These are phyloP conservation scores for Primulina huaijiensis DNA, from an alignment of 257 asterid genomes.

Conservation along the genomic window DNA sequence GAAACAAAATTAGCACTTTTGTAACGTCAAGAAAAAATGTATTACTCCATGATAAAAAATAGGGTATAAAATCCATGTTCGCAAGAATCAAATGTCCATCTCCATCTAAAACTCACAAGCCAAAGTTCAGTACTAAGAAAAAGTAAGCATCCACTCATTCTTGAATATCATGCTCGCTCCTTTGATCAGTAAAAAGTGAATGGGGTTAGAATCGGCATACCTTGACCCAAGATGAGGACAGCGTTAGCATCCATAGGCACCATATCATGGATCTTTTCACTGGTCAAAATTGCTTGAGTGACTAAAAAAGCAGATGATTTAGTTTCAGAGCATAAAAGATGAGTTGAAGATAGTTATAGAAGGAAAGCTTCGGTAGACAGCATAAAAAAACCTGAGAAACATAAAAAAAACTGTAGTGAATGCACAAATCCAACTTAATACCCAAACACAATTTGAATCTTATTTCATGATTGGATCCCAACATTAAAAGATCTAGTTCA, in stretches of 20 bases:
- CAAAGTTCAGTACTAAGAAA: background rate
- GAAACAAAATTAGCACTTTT: background rate
- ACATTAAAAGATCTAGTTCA: background rate
- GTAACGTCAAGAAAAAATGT: slow-evolving; percentile 4
- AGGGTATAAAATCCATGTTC: background rate
- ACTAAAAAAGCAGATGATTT: slow-evolving; percentile 33
- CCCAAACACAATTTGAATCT: background rate
- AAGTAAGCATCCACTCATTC: background rate
- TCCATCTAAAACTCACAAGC: background rate
- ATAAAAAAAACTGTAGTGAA: background rate
- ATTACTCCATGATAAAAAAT: slow-evolving; percentile 1
- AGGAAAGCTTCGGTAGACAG: background rate
- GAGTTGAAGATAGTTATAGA: background rate
- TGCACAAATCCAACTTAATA: background rate
- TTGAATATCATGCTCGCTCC: slow-evolving; percentile 15
- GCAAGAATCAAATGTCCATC: background rate
- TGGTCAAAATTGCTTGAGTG: slow-evolving; percentile 56
- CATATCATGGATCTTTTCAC: slow-evolving; percentile 75
- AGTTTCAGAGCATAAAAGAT: slow-evolving; percentile 23
- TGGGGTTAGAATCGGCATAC: slow-evolving; percentile 35
- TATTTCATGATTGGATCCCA: background rate
- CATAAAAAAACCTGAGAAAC: background rate
- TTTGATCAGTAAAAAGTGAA: background rate
- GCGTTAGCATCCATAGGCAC: slow-evolving; percentile 61
- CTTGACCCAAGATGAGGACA: slow-evolving; percentile 74